phyloP scores from a whole-genome alignment of 345 rosid genomes.

The Citrus cavaleriei region DNA sequence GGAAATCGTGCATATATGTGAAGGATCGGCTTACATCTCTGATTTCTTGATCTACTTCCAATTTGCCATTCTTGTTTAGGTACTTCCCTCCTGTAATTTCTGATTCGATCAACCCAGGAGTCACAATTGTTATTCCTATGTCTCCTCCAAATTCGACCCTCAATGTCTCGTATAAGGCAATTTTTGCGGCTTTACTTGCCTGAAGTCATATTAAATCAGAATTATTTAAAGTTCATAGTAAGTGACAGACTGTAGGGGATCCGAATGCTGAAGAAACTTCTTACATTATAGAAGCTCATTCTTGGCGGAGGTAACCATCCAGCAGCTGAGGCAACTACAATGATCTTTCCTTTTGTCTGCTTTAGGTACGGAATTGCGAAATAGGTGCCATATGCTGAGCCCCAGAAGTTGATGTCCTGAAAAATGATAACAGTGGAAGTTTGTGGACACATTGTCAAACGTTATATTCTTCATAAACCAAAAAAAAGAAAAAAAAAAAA shows the following conservation, averaged over 20 bases:
- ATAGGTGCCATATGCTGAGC: slow-evolving; percentile 38
- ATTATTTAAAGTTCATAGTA: neutral
- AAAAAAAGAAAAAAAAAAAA: neutral
- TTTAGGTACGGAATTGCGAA: slow-evolving; percentile 39
- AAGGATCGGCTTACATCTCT: slow-evolving; percentile 35
- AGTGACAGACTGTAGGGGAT: neutral
- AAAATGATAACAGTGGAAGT: neutral
- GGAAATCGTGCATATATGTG: neutral
- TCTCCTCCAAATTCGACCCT: slow-evolving; percentile 34
- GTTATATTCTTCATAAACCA: neutral
- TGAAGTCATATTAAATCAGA: slow-evolving; percentile 3
- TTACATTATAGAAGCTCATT: slow-evolving; percentile 42
- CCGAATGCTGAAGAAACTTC: neutral
- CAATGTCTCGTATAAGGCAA: slow-evolving; percentile 40
- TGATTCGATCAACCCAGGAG: slow-evolving; percentile 35
- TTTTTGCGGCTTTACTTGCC: slow-evolving; percentile 60
- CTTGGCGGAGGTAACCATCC: slow-evolving; percentile 42
- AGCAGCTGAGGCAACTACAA: slow-evolving; percentile 40
- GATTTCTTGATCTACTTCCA: slow-evolving; percentile 33
- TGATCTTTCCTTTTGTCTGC: slow-evolving; percentile 41
- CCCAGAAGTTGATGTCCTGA: slow-evolving; percentile 57
- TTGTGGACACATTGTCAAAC: neutral
- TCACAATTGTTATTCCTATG: slow-evolving; percentile 50
- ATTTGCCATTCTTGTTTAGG: slow-evolving; percentile 37
- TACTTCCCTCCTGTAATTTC: slow-evolving; percentile 42